A percentile compares a stretch with the other conserved stretches of the same genome.
phyloP scores from a whole-genome alignment of 192 early-diverging fungal species.

The Coemansia javaensis region DNA sequence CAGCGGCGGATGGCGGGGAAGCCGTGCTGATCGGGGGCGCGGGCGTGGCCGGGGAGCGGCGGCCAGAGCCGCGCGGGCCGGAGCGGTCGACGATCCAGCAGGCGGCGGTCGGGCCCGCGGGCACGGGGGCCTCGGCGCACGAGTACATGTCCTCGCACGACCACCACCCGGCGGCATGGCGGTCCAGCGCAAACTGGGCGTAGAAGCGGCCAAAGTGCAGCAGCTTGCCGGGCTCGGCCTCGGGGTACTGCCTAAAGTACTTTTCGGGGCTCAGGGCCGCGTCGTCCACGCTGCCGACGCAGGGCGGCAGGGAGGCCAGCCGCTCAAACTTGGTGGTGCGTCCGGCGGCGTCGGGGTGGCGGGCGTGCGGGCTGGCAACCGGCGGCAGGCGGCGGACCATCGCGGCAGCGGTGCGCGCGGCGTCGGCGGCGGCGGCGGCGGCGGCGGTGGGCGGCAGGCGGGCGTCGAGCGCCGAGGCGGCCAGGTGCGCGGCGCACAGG shows the following conservation, averaged over 20 bases:
- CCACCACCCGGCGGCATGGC: slow-evolving; percentile 18
- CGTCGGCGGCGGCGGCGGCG: background rate
- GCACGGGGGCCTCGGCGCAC: slow-evolving; percentile 12
- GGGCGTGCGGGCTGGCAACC: background rate
- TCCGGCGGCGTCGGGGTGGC: slow-evolving; percentile 1
- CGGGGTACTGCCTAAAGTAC: slow-evolving; percentile 13
- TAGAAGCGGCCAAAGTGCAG: slow-evolving; percentile 12
- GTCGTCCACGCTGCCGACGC: background rate
- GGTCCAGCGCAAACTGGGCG: slow-evolving; percentile 32
- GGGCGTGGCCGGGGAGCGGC: background rate
- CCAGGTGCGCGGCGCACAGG: slow-evolving; percentile 18
- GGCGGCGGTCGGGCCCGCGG: slow-evolving; percentile 2
- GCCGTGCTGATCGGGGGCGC: background rate
- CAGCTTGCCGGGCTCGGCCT: slow-evolving; percentile 4
- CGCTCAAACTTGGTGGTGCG: background rate
- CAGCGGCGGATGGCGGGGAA: background rate
- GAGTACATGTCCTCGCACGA: slow-evolving; percentile 20
- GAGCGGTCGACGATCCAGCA: slow-evolving; percentile 35
- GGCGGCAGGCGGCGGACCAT: too few species aligned
- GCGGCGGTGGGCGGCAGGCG: background rate
- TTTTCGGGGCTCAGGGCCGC: slow-evolving; percentile 1
- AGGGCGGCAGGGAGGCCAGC: slow-evolving; percentile 1
- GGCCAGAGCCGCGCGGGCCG: slow-evolving; percentile 19
- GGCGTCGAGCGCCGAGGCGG: slow-evolving; percentile 1
- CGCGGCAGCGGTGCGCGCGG: background rate